Evolutionary conservation across 1,284 basidiomycete species (phyloP).

Genomic region (Pholiota adiposa): DNA sequence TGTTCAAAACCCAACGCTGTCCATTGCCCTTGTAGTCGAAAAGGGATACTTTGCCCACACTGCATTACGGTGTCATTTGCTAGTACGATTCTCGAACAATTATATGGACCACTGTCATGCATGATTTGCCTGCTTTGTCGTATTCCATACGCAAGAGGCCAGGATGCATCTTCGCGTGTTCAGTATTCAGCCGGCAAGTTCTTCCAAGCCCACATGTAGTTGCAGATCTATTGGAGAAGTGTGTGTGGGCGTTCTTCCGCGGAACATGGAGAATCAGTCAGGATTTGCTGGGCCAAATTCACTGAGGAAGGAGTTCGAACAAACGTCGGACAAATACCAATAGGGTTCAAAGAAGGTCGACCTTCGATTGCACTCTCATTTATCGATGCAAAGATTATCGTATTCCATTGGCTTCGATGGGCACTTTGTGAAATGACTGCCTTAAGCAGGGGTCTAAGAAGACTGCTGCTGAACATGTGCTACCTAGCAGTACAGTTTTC

Average conservation of each 20-base stretch:
- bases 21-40: neutral
- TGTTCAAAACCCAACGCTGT: too few species aligned
- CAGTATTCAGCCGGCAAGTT: neutral
- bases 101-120: neutral
- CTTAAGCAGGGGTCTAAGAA: neutral
- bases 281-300: neutral
- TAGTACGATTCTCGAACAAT: too few species aligned
- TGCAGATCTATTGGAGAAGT: neutral
- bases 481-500: too few species aligned
- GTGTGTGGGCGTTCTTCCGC: neutral
- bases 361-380: neutral
- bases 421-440: neutral
- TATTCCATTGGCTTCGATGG: neutral
- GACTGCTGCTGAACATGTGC: too few species aligned
- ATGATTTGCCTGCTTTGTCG: neutral
- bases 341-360: neutral
- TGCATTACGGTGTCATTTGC: neutral
- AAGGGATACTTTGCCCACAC: neutral
- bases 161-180: neutral
- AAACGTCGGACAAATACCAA: constrained; percentile 2
- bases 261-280: neutral
- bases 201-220: neutral
- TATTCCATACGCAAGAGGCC: neutral
- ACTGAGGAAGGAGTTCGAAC: neutral
- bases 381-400: neutral